Conservation (phyloP, 2,329 filamentous ascomycete species). For the Fusarium floridanum region DNA sequence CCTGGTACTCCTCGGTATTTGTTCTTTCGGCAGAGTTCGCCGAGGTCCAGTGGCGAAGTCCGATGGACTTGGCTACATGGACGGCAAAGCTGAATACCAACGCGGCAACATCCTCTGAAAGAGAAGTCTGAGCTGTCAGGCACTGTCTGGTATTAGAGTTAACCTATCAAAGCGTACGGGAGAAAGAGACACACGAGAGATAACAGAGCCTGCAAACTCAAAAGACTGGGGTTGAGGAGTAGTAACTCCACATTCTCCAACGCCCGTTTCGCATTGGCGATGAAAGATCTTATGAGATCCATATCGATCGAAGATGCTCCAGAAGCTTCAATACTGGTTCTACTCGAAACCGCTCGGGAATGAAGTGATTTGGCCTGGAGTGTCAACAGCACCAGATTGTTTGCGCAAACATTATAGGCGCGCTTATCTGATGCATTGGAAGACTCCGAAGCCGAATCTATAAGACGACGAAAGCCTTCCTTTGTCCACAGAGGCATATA, state of each 20-base stretch:
- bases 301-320: constrained; percentile 5
- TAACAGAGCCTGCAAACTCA: constrained; percentile 8
- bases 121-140: constrained; percentile 8
- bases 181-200: constrained; percentile 8
- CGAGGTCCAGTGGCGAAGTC: constrained; percentile 11
- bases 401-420: constrained; percentile 21
- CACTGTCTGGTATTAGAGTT: neutral
- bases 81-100: constrained; percentile 16
- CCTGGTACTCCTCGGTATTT: neutral
- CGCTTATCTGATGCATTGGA: constrained; percentile 2
- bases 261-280: constrained; percentile 16
- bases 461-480: constrained; percentile 1
- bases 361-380: constrained; percentile 22
- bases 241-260: constrained; percentile 20
- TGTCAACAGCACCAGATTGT: constrained; percentile 18
- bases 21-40: neutral
- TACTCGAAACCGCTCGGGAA: neutral
- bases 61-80: constrained; percentile 17
- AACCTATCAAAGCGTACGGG: too few species aligned
- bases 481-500: constrained; percentile 20
- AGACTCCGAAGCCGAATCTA: neutral
- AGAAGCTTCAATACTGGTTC: neutral
- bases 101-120: constrained; percentile 13
- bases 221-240: constrained; percentile 8
- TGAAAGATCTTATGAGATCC: constrained; percentile 15